Conservation (phyloP, 2,329 filamentous ascomycete species). For the Kalmusia sp. region DNA sequence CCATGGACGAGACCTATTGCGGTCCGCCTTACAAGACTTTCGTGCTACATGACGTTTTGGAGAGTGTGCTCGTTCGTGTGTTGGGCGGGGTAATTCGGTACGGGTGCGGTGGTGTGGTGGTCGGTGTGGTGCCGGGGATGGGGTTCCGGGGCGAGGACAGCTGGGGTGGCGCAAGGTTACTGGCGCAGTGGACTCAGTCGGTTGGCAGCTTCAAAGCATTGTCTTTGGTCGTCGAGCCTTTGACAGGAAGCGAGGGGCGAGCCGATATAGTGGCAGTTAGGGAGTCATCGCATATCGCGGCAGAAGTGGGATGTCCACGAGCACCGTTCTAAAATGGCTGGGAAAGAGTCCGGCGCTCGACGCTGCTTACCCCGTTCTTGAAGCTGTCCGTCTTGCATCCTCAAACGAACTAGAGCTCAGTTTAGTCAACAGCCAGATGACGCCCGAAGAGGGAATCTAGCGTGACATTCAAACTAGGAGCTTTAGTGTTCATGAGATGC, state of each 20-base stretch:
- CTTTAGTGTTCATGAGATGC: slow-evolving; percentile 15
- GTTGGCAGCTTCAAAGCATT: neutral
- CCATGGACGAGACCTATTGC: slow-evolving; percentile 1
- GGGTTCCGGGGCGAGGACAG: slow-evolving; percentile 3
- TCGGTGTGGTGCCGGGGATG: slow-evolving; percentile 5
- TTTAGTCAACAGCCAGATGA: slow-evolving; percentile 25
- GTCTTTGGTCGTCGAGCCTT: neutral
- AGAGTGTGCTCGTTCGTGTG: slow-evolving; percentile 16
- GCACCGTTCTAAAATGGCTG: neutral
- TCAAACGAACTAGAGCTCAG: slow-evolving; percentile 3
- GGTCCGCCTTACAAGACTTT: slow-evolving; percentile 26
- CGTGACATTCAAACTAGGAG: slow-evolving; percentile 20
- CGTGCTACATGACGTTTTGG: slow-evolving; percentile 30
- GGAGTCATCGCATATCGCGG: neutral
- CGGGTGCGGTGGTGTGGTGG: slow-evolving; percentile 6
- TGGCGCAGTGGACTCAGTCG: neutral
- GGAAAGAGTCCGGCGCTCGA: neutral
- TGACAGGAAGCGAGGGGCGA: neutral
- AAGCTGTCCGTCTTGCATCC: neutral
- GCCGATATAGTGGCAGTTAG: too few species aligned
- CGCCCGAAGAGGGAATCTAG: slow-evolving; percentile 21
- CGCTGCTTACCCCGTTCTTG: slow-evolving; percentile 3
- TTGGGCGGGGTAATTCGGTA: slow-evolving; percentile 7
- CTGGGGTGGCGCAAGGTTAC: neutral
- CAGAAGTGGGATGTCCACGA: too few species aligned